Conservation (phyloP, 192 early-diverging fungal genomes). For the Geranomyces michiganensis region DNA sequence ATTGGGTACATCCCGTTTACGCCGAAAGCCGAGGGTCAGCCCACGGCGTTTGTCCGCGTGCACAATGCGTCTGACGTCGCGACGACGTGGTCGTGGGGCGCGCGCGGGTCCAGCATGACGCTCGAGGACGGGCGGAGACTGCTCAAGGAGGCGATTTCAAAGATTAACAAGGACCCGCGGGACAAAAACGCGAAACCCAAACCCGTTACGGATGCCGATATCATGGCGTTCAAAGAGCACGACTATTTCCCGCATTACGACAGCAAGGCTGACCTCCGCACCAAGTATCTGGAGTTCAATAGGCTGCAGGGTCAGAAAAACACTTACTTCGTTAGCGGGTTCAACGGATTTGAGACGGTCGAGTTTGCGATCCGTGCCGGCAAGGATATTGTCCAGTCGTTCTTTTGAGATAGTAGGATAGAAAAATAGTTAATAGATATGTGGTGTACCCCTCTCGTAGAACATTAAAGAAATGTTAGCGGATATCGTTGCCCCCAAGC, state of each 20-base stretch:
- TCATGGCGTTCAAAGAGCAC: conserved; percentile 2
- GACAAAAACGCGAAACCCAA: neutral
- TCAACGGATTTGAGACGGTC: conserved; percentile 9
- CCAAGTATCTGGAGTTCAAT: neutral
- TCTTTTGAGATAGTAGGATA: no score
- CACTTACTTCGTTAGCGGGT: neutral
- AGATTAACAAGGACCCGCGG: conserved; percentile 4
- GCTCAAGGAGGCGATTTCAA: neutral
- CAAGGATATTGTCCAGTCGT: neutral
- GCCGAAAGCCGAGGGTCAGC: neutral
- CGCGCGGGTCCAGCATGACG: neutral
- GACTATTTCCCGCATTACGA: conserved; percentile 14
- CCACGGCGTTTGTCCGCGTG: conserved; percentile 12
- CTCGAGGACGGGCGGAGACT: neutral
- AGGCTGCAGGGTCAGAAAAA: neutral
- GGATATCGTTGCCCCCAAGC: no score
- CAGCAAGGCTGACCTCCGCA: neutral
- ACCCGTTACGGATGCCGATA: neutral
- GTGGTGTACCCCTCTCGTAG: no score
- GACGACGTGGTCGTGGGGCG: neutral
- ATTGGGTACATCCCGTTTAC: no score
- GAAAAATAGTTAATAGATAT: no score
- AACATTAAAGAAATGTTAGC: no score
- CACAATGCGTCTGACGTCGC: neutral
- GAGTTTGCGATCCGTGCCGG: conserved; percentile 6